These are phyloP conservation scores for Trypanosoma scelopori DNA, from an alignment of 208 protist genomes.

Conservation along the genomic window DNA sequence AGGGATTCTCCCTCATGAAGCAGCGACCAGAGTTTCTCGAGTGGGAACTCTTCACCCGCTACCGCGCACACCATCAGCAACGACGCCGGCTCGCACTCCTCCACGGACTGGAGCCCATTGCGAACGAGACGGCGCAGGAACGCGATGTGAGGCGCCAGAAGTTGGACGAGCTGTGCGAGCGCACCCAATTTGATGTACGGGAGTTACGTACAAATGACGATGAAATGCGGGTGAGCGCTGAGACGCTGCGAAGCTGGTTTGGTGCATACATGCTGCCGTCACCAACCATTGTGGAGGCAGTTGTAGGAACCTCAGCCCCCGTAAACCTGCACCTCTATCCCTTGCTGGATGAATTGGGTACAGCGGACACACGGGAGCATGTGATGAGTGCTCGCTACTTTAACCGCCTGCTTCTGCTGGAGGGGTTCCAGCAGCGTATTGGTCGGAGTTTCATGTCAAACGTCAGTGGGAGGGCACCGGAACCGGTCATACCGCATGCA, in stretches of 20 bases:
- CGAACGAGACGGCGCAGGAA: conserved; percentile 84
- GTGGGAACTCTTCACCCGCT: conserved; percentile 90
- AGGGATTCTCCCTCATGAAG: conserved; percentile 86
- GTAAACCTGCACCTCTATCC: conserved; percentile 64
- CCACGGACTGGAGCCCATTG: conserved; percentile 83
- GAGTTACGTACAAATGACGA: conserved; percentile 52
- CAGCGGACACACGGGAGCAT: conserved; percentile 79
- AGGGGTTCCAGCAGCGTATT: conserved; percentile 67
- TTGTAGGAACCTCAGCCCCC: conserved; percentile 33
- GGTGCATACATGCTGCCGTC: conserved; percentile 86
- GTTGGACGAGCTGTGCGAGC: conserved; percentile 84
- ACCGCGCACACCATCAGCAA: conserved; percentile 88
- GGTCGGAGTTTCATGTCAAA: conserved; percentile 58
- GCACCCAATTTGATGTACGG: conserved; percentile 72
- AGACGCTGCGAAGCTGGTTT: conserved; percentile 86
- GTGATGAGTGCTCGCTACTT: conserved; percentile 82
- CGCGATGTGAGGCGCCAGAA: conserved; percentile 57
- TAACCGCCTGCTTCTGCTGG: conserved; percentile 67
- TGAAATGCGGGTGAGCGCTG: conserved; percentile 57
- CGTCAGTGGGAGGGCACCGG: conserved; percentile 58
- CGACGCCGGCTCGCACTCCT: conserved; percentile 75
- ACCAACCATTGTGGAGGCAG: conserved; percentile 68
- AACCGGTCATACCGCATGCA: conserved; percentile 67
- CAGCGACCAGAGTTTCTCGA: conserved; percentile 82
- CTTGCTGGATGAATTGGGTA: conserved; percentile 55